A percentile compares a stretch with the other conserved stretches of the same genome.
phyloP scores from a whole-genome alignment of 1,284 basidiomycete genomes.

The Golubevia sp. region DNA sequence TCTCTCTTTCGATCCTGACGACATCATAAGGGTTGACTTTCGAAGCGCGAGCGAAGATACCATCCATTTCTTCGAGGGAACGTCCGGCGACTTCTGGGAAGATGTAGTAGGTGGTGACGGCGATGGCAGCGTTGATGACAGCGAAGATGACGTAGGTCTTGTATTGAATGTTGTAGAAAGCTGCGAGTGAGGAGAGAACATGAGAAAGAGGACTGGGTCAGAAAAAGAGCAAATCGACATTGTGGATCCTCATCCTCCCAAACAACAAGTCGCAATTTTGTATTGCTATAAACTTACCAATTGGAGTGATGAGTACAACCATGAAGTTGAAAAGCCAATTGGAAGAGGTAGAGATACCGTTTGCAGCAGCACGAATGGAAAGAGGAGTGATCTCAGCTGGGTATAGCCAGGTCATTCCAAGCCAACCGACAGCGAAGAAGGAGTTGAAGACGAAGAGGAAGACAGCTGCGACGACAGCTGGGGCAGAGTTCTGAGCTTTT shows the following conservation, averaged over 20 bases:
- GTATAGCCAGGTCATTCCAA: slow-evolving; percentile 60
- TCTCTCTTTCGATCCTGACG: too few species aligned
- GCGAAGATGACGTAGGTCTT: neutral
- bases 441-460: slow-evolving; percentile 56
- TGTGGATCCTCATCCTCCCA: too few species aligned
- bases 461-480: slow-evolving; percentile 35
- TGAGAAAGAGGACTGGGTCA: too few species aligned
- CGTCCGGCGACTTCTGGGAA: neutral
- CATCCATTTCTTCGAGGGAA: slow-evolving; percentile 1
- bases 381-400: slow-evolving; percentile 57
- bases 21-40: too few species aligned
- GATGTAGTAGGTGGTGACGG: neutral
- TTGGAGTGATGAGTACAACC: neutral
- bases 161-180: neutral
- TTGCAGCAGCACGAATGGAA: slow-evolving; percentile 45
- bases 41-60: neutral
- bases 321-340: neutral
- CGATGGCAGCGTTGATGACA: neutral
- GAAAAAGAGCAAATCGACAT: too few species aligned
- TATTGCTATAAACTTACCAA: too few species aligned
- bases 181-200: too few species aligned
- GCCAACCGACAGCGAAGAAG: slow-evolving; percentile 57
- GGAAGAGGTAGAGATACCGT: slow-evolving; percentile 28
- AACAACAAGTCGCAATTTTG: too few species aligned
- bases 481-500: slow-evolving; percentile 16